These are phyloP conservation scores for Arctostaphylos glauca DNA, from an alignment of 148 eudicot genomes.

Conservation along the genomic window DNA sequence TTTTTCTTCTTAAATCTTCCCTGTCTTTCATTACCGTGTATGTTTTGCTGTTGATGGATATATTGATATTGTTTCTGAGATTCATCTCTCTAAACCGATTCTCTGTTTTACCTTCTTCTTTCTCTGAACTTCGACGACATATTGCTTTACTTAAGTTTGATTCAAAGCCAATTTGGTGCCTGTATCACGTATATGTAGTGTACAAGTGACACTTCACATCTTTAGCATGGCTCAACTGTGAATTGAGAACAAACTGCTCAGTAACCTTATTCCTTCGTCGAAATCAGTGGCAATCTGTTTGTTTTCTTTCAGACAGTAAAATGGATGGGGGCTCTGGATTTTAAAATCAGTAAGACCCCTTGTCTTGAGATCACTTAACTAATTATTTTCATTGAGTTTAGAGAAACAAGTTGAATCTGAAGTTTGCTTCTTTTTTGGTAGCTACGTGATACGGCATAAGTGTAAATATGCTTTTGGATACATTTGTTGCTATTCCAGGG, in stretches of 20 bases:
- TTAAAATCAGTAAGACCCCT: neutral
- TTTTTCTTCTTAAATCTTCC: neutral
- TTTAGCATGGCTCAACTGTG: conserved; percentile 4
- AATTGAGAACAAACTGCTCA: neutral
- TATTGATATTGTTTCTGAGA: neutral
- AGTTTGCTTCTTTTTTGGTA: neutral
- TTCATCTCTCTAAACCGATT: neutral
- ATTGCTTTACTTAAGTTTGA: neutral
- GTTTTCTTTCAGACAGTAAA: neutral
- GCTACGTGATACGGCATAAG: neutral
- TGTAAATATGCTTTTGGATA: neutral
- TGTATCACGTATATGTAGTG: neutral
- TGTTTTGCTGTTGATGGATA: neutral
- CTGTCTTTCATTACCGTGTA: neutral
- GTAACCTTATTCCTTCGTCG: neutral
- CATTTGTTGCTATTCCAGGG: neutral
- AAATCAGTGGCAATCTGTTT: neutral
- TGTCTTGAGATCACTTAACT: neutral
- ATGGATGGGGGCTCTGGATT: neutral
- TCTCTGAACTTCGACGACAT: neutral
- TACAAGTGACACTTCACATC: neutral
- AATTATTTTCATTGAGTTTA: neutral
- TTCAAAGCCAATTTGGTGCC: neutral
- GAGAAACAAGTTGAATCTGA: neutral
- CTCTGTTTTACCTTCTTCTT: neutral